These are phyloP conservation scores for Pseudisothecium myosuroides DNA, from an alignment of 225 moss, liverwort and hornwort species.

Conservation along the genomic window DNA sequence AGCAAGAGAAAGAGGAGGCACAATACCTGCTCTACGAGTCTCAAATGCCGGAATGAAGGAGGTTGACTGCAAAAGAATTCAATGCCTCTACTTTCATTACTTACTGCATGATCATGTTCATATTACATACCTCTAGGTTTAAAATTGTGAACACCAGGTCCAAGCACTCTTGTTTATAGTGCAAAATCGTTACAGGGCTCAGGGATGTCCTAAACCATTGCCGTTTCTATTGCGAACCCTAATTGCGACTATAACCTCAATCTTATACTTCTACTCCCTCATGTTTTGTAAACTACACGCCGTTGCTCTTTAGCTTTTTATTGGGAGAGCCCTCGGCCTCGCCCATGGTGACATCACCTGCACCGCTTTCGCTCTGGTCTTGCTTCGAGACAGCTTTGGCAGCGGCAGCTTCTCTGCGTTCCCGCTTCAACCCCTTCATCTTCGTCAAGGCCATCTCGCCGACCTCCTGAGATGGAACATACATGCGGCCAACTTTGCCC, in stretches of 20 bases:
- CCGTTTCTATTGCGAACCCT: not conserved
- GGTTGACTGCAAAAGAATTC: not conserved
- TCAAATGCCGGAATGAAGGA: not conserved
- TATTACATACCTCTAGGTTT: not conserved
- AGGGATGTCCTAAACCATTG: not conserved
- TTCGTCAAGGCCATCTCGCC: constrained; percentile 48
- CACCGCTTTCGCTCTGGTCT: constrained; percentile 8
- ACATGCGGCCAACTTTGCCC: constrained; percentile 88
- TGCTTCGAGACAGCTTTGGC: constrained; percentile 36
- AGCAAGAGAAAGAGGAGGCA: not conserved
- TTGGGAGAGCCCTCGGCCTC: constrained; percentile 24
- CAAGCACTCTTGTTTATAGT: not conserved
- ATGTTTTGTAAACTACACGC: not conserved
- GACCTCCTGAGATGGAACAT: constrained; percentile 91
- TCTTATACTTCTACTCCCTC: not conserved
- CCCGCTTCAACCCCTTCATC: constrained; percentile 66
- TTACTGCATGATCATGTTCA: not conserved
- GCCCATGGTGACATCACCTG: constrained; percentile 17
- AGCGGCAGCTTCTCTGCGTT: constrained; percentile 41
- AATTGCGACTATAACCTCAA: not conserved
- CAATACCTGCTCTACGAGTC: not conserved
- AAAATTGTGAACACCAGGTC: not conserved
- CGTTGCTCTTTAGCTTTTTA: constrained; percentile 7
- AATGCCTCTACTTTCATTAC: not conserved
- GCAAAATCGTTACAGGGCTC: not conserved